Evolutionary conservation across 2,329 filamentous ascomycete species (phyloP), one percentile per base, ranked within the genome.

Genomic region (Fusarium transvaalense): DNA sequence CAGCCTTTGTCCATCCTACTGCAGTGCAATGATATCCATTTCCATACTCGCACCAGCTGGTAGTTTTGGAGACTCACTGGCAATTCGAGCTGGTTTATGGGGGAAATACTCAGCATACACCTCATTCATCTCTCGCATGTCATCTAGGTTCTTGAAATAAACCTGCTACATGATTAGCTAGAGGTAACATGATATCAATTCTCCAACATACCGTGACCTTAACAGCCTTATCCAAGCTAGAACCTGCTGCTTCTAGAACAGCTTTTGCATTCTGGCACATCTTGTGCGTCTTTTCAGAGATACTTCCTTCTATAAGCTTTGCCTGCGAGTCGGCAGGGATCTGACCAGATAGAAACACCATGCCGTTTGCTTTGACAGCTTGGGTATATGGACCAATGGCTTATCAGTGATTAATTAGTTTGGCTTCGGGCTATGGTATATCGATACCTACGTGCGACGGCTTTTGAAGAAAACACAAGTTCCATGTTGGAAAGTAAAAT

Each of bases 281-380:
- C 42, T 61, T 71, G 25, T 68, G 69, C 3, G 61, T 54, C 50
- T 71, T 72, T 4, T 72, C 66, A 3, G 69, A 83, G 67, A 92
- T 86, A 73, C 81, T 86, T 21, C 89, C 90, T 38, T 87, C 81
- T 66, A 90, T 81, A 45, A 91, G 81, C 57, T 31, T 85, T 85
- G 60, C 87, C 87, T 8, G 77, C 70, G 81, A 80, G 74, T 90
- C 86, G 60, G 87, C 87, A 53, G 89, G 89, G 64, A 92, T 89
- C 70, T 90, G 88, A 61, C 91, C 90, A 0, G 90, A 91, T 72
- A 91, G 84, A 79, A 87, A 92, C n/a, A 92, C 84, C 63, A 89
- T 83, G 56, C 86, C 64, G 37, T 70, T 71, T 25, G 69, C 66
- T 23, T 72, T 72, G 43, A 72, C 61, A 9, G 69, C 69, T 31